Percentiles rank a stretch among this genome's conserved stretches.
These are phyloP conservation scores for Skeletonema tropicum DNA, from an alignment of 108 stramenopile genomes.

Conservation along the genomic window DNA sequence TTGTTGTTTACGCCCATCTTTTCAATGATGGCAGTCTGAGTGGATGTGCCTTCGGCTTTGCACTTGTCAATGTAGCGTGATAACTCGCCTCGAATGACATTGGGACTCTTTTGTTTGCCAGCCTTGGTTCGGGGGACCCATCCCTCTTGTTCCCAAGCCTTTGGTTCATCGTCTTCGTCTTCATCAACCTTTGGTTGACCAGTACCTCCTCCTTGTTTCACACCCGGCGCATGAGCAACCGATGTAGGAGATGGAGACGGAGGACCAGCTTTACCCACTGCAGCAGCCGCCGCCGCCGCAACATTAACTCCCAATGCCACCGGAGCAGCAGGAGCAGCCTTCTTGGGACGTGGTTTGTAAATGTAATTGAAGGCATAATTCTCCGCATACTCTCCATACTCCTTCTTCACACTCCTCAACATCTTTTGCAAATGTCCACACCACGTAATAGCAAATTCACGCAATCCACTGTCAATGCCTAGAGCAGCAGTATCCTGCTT, in stretches of 20 bases:
- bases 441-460: conserved; percentile 7
- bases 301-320: no score
- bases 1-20: conserved; percentile 43
- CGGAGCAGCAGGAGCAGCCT: conserved; percentile 1
- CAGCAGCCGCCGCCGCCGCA: not conserved
- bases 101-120: conserved; percentile 51
- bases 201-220: not conserved
- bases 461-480: conserved; percentile 1
- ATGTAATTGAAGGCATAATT: conserved; percentile 27
- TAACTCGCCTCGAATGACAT: conserved; percentile 43
- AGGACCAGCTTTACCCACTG: not conserved
- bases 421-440: conserved; percentile 22
- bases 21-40: conserved; percentile 39
- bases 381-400: conserved; percentile 14
- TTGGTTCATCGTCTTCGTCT: conserved; percentile 19
- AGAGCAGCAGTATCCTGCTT: not conserved
- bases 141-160: conserved; percentile 38
- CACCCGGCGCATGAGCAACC: not conserved
- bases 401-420: conserved; percentile 7
- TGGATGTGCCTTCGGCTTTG: conserved; percentile 30
- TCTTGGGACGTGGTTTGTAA: conserved; percentile 18
- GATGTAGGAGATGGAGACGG: not conserved
- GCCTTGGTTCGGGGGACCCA: conserved; percentile 26
- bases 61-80: conserved; percentile 50
- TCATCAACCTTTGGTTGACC: conserved; percentile 5